Conservation (phyloP, 1,139 yeast species). For the Pichia sp. region DNA sequence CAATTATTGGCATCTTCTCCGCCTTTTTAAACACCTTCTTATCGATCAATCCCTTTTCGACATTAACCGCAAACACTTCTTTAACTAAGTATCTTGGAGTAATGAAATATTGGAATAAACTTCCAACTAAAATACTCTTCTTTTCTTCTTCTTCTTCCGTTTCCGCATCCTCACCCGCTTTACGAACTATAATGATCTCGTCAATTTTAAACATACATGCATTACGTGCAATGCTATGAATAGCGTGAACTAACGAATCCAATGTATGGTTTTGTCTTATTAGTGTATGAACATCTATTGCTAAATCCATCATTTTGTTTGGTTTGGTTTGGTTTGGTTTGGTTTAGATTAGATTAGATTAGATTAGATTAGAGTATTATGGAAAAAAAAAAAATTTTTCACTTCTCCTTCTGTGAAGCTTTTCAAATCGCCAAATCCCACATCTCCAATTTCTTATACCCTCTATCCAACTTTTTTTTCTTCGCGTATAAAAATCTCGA, state of each 20-base stretch:
- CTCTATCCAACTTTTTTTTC: no score
- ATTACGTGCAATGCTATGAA: slow-evolving; percentile 74
- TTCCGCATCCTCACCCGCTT: slow-evolving; percentile 15
- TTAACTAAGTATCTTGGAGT: slow-evolving; percentile 75
- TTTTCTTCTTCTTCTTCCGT: slow-evolving; percentile 20
- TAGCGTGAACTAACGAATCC: slow-evolving; percentile 65
- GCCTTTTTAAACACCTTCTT: slow-evolving; percentile 57
- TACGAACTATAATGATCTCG: slow-evolving; percentile 57
- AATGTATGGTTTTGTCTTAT: slow-evolving; percentile 33
- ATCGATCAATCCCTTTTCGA: slow-evolving; percentile 32
- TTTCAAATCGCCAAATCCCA: no score
- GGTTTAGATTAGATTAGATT: no score
- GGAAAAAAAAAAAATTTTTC: not conserved
- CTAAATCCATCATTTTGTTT: slow-evolving; percentile 1
- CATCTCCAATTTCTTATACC: no score
- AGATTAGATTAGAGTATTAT: no score
- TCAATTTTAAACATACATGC: slow-evolving; percentile 63
- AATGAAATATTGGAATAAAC: slow-evolving; percentile 70
- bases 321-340: no score
- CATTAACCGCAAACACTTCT: slow-evolving; percentile 41
- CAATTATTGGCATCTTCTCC: slow-evolving; percentile 59
- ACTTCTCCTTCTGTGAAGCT: no score
- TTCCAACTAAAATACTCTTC: slow-evolving; percentile 51
- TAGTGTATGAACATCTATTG: slow-evolving; percentile 3
- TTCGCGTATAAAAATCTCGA: no score